Base-by-base conservation (phyloP, 495 filamentous ascomycete genomes). In the Lasiosphaeria ovina region DNA sequence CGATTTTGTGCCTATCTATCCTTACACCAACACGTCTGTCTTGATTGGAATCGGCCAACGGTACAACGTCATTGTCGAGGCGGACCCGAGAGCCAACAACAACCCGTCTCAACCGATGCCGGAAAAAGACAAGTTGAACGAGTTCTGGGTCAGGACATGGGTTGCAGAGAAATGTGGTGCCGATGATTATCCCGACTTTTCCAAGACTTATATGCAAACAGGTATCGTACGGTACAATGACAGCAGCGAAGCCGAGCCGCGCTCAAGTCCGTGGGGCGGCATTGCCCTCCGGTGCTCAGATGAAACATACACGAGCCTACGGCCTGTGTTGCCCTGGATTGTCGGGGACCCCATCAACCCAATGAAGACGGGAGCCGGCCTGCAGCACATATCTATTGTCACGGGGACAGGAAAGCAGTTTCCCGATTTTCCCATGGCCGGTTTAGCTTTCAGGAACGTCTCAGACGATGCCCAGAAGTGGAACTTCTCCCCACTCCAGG, bases 41-140 rank as follows among this genome's bases (percentile, higher is more conserved):
- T 67, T 72, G 10, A 75, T 90, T 36, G 79, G 66, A 40, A 87
- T 89, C 64, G 86, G 83, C 8, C 85, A 90, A 69, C 77, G 87
- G 34, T 88, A 87, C 71, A 79, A 89, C 60, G 73, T 89, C n/a
- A 79, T 89, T 57, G 75, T 89, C 32, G 77, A 79, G 40, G 86
- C 85, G 6, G 76, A 84, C 56, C 76, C n/a, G n/a, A n/a, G n/a
- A n/a, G n/a, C 82, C 54, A 62, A 64, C 3, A 73, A 77, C 33
- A 42, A 51, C 47, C 77, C 84, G 58, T 85, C 84, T 64, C 75
- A 63, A 32, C 86, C 84, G 5, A 85, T 89, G 14, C 60, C 88
- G 35, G 16, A 2, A 40, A 8, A 51, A 1, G 14, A 24, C 14
- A 51, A n/a, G n/a, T n/a, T n/a, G n/a, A n/a, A n/a, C n/a, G n/a